These are phyloP conservation scores for Colletotrichum magnum DNA, from an alignment of 2,329 filamentous ascomycete species.

Conservation along the genomic window DNA sequence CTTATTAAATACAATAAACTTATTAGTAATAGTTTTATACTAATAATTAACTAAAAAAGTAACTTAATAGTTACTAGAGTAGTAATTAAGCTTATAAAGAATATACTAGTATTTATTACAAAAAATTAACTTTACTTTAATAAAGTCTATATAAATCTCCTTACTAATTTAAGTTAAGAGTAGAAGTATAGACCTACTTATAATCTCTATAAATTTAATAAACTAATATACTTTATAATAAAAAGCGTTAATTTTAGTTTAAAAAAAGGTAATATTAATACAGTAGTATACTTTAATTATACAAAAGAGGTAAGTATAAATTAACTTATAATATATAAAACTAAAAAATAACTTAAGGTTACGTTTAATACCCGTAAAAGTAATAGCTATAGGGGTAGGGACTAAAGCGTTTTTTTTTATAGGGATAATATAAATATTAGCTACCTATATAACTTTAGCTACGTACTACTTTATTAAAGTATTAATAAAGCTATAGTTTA, in stretches of 20 bases:
- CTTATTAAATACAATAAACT: not conserved
- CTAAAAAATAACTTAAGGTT: too few species aligned
- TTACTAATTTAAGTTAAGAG: not conserved
- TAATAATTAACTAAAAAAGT: too few species aligned
- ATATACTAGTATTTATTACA: not conserved
- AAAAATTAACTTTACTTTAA: not conserved
- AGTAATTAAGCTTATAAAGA: not conserved
- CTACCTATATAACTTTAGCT: too few species aligned
- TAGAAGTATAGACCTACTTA: not conserved
- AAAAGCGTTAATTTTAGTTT: not conserved
- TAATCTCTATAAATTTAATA: conserved; percentile 2
- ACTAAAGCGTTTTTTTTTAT: too few species aligned
- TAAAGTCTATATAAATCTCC: not conserved
- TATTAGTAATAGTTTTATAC: not conserved
- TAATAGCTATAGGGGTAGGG: too few species aligned
- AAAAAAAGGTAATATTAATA: not conserved
- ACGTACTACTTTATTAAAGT: too few species aligned
- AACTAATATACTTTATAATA: not conserved
- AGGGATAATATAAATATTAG: too few species aligned
- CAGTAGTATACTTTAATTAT: not conserved
- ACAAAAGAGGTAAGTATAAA: not conserved
- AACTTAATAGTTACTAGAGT: not conserved
- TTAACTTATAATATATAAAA: not conserved
- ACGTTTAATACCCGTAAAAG: too few species aligned
- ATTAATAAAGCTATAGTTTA: too few species aligned